These are phyloP conservation scores for Botrytis pseudocinerea DNA, from an alignment of 2,329 filamentous ascomycete species.

Conservation along the genomic window DNA sequence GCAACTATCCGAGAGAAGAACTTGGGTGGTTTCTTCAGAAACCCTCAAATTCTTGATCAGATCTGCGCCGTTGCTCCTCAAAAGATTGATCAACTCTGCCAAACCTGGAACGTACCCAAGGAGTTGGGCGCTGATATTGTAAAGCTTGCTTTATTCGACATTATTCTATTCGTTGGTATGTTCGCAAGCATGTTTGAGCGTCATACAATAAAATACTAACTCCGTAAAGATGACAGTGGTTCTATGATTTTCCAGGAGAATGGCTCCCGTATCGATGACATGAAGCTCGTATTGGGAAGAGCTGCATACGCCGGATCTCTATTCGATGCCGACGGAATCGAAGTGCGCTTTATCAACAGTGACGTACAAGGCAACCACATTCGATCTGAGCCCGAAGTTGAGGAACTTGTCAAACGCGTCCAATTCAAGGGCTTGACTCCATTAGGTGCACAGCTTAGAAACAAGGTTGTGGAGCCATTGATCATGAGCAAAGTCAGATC, in stretches of 20 bases:
- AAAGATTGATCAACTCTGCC: slow-evolving; percentile 35
- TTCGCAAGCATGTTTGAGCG: background rate
- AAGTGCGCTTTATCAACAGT: slow-evolving; percentile 70
- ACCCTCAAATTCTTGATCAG: slow-evolving; percentile 25
- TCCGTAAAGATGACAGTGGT: slow-evolving; percentile 59
- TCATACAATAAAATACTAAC: slow-evolving; percentile 18
- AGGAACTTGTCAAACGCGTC: slow-evolving; percentile 57
- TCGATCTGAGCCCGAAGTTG: slow-evolving; percentile 56
- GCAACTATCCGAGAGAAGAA: slow-evolving; percentile 28
- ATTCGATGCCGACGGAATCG: slow-evolving; percentile 70
- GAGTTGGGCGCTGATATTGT: slow-evolving; percentile 42
- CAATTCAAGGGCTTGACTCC: slow-evolving; percentile 67
- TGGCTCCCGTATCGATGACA: slow-evolving; percentile 65
- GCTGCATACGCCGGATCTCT: slow-evolving; percentile 65
- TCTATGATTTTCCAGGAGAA: slow-evolving; percentile 70
- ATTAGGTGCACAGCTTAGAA: slow-evolving; percentile 61
- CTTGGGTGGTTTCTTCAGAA: slow-evolving; percentile 21
- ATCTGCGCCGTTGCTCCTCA: slow-evolving; percentile 22
- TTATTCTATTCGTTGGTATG: slow-evolving; percentile 38
- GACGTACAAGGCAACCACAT: slow-evolving; percentile 55
- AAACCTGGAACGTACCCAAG: slow-evolving; percentile 37
- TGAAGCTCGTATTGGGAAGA: slow-evolving; percentile 62
- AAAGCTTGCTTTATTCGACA: slow-evolving; percentile 42
- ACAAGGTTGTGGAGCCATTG: slow-evolving; percentile 64
- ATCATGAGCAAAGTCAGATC: slow-evolving; percentile 45